Evolutionary conservation across 352 stramenopile species (phyloP), one percentile per base, ranked within the genome.

Genomic region (Pythium sp.): DNA sequence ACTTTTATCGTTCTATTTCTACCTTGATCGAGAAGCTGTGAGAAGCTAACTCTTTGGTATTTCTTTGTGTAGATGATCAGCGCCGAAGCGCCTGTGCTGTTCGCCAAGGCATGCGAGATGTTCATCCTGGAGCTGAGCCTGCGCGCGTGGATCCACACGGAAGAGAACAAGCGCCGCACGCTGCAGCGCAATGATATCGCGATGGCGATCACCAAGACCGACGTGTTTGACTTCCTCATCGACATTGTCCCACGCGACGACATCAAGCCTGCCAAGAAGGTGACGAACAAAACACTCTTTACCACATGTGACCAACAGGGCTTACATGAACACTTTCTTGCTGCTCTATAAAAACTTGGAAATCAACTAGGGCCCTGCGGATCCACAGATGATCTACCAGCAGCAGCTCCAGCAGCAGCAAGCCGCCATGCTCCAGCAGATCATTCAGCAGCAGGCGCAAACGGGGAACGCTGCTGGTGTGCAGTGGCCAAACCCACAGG

Each of bases 41-140:
- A 14, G n/a, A 43, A 28, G 32, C 36, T 55, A 18, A 49, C n/a
- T 53, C 5, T 68, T 47, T 15, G 61, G 30, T 62, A 8, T 65
- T 3, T 53, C 26, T 55, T 60, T 20, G 6, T 20, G 5, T 75
- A 94, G 80, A 98, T 98, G 93, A 98, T 98, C 75, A 96, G 89
- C 57, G 90, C 90, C 0, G 93, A 98, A 63, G 93, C 93, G 30
- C 93, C 93, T 8, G 89, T 98, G 57, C 77, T 98, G 41, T 96
- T 98, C 65, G 91, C 93, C 66, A 98, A 98, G 77, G 93, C 93
- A n/a, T 97, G 91, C 69, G 93, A 98, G 70, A 96, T 98, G 77
- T 98, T 98, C 70, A 97, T 98, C 58, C 73, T 94, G 6, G 92
- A 98, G 75, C 74, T 98, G 53, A 96, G 84, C 65, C 71, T 97